Conservation (phyloP, 2,329 filamentous ascomycete genomes). For the Penicillium sp. region DNA sequence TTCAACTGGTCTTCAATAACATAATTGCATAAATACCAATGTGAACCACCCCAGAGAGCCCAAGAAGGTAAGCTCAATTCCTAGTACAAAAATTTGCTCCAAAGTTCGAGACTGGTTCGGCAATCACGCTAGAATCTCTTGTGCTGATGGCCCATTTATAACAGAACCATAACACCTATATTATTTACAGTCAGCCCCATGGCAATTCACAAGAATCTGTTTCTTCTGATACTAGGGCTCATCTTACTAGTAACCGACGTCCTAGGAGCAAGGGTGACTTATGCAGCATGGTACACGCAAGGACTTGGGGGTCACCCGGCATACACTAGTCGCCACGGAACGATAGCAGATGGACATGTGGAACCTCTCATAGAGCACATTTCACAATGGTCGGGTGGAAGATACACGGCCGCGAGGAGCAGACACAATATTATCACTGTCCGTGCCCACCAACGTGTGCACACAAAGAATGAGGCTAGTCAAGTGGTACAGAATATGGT, state of each 20-base stretch:
- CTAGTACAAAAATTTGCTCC: not conserved
- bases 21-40: not conserved
- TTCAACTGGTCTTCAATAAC: not conserved
- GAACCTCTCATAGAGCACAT: not conserved
- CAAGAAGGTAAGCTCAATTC: not conserved
- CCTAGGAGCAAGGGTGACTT: not conserved
- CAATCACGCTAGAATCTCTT: not conserved
- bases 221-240: not conserved
- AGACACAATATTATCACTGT: not conserved
- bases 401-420: not conserved
- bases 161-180: not conserved
- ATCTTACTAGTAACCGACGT: not conserved
- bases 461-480: not conserved
- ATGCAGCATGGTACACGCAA: not conserved
- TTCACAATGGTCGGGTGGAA: not conserved
- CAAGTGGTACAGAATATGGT: not conserved
- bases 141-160: not conserved
- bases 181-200: not conserved
- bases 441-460: not conserved
- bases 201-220: not conserved
- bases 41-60: not conserved
- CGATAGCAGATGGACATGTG: not conserved
- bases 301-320: not conserved
- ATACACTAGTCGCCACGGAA: not conserved
- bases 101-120: not conserved